Conservation (phyloP, 148 eudicot genomes). For the Arctostaphylos glauca region DNA sequence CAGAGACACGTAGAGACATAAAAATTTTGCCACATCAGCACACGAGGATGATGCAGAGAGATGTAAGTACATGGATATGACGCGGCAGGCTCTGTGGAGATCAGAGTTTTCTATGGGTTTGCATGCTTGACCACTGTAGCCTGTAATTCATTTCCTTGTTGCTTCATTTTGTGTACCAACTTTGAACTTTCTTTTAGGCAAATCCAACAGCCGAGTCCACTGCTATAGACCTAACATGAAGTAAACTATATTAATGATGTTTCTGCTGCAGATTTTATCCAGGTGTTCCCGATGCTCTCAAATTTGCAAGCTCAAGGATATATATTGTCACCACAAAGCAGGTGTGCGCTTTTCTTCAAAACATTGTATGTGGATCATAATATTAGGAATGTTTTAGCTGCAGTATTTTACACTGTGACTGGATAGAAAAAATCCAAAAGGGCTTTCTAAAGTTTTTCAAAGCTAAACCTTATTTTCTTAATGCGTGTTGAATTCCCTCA, state of each 20-base stretch:
- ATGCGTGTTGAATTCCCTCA: not conserved
- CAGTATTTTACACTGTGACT: not conserved
- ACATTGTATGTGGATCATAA: not conserved
- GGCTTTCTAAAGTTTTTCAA: not conserved
- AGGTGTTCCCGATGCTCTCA: slow-evolving; percentile 90
- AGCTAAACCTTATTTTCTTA: not conserved
- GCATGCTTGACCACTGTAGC: not conserved
- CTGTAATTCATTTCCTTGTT: not conserved
- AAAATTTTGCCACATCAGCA: too few relatives aligned
- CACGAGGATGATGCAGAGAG: too few relatives aligned
- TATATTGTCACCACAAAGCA: slow-evolving; percentile 96
- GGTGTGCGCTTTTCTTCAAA: slow-evolving; percentile 30
- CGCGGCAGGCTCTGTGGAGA: too few relatives aligned
- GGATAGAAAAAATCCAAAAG: not conserved
- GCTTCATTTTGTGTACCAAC: not conserved
- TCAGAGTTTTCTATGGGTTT: not conserved
- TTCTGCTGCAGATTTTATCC: slow-evolving; percentile 75
- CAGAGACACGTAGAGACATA: too few relatives aligned
- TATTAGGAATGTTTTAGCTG: not conserved
- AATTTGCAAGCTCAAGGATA: slow-evolving; percentile 79
- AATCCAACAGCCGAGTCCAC: not conserved
- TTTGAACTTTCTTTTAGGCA: not conserved
- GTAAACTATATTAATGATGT: not conserved
- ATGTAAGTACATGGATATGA: too few relatives aligned
- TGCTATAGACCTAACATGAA: not conserved